Percentiles rank a stretch among this genome's conserved stretches.
These are phyloP conservation scores for Boletus vermiculosoides DNA, from an alignment of 768 basidiomycete species.

Conservation along the genomic window DNA sequence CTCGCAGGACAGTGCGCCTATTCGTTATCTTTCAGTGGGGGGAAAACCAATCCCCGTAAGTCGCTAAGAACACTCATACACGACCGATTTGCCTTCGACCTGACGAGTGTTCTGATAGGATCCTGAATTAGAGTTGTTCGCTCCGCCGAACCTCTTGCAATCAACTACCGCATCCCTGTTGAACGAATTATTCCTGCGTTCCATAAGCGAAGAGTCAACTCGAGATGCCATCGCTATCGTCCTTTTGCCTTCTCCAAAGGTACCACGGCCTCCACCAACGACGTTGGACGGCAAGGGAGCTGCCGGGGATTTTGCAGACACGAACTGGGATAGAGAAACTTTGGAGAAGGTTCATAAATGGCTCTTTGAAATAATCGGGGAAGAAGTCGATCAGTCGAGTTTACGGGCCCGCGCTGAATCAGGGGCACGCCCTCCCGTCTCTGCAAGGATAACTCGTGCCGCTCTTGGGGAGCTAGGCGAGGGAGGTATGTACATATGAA, in stretches of 20 bases:
- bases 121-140: slow-evolving; percentile 38
- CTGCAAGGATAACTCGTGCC: slow-evolving; percentile 8
- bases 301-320: slow-evolving; percentile 25
- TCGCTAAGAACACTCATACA: background rate
- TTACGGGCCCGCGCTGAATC: slow-evolving; percentile 14
- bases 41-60: slow-evolving; percentile 11
- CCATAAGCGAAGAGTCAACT: background rate
- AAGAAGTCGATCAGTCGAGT: slow-evolving; percentile 6
- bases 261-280: slow-evolving; percentile 42
- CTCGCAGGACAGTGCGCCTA: slow-evolving; percentile 43
- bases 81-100: background rate
- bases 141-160: slow-evolving; percentile 57
- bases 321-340: slow-evolving; percentile 35
- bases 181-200: slow-evolving; percentile 19
- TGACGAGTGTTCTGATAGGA: slow-evolving; percentile 27
- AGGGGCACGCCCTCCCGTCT: slow-evolving; percentile 1
- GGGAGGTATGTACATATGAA: slow-evolving; percentile 51
- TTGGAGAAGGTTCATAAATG: slow-evolving; percentile 38
- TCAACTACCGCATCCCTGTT: slow-evolving; percentile 56
- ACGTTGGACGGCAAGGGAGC: slow-evolving; percentile 34
- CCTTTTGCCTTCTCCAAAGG: slow-evolving; percentile 49
- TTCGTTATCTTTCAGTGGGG: slow-evolving; percentile 49
- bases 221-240: slow-evolving; percentile 27
- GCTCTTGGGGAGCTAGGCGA: slow-evolving; percentile 40
- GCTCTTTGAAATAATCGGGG: slow-evolving; percentile 36